Conservation (phyloP, 148 eudicot genomes). For the Arctostaphylos glauca region DNA sequence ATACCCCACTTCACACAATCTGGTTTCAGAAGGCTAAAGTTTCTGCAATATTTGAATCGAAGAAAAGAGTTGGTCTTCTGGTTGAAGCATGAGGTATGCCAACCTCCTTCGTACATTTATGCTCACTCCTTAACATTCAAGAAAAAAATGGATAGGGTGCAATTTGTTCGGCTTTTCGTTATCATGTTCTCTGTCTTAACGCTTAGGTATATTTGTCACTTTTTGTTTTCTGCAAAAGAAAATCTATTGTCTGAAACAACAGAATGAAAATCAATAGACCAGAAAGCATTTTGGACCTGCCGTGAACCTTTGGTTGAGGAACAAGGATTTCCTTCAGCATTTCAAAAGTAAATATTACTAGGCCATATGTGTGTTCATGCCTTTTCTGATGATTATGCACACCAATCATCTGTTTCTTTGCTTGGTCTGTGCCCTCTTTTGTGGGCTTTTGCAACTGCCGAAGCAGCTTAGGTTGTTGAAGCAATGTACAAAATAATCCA, state of each 20-base stretch:
- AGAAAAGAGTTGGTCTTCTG: constrained; percentile 10
- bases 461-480: background rate
- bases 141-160: background rate
- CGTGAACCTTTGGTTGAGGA: background rate
- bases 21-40: constrained; percentile 1
- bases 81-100: constrained; percentile 12
- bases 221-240: background rate
- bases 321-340: background rate
- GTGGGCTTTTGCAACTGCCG: background rate
- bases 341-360: background rate
- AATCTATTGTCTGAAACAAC: background rate
- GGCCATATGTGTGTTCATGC: background rate
- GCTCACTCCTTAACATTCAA: background rate
- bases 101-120: background rate
- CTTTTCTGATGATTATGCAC: background rate
- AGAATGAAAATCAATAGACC: background rate
- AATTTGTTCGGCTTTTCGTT: background rate
- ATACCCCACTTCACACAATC: background rate
- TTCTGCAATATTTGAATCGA: background rate
- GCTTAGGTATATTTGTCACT: background rate
- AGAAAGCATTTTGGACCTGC: background rate
- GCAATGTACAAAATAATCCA: background rate
- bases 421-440: background rate
- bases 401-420: background rate
- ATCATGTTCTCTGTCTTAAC: no score